Percentiles rank a stretch among this genome's conserved stretches.
Evolutionary conservation across 331 rosid genomes (phyloP).

Genomic region (Ulmus americana): DNA sequence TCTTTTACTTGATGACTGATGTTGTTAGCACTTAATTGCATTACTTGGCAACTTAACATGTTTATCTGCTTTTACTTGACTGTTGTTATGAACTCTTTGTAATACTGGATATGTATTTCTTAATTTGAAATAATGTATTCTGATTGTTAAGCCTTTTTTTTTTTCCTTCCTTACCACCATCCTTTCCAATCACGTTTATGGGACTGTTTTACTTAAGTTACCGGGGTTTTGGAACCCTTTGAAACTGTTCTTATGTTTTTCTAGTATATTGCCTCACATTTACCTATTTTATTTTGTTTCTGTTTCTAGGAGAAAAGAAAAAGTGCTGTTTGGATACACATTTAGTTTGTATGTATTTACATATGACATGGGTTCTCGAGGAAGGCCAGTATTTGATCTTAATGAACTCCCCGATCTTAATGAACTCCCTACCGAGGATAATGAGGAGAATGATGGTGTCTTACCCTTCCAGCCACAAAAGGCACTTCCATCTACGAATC

Average conservation of each 20-base stretch:
- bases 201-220: neutral
- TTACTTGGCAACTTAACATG: neutral
- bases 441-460: slow-evolving; percentile 49
- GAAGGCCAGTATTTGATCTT: slow-evolving; percentile 88
- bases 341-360: slow-evolving; percentile 67
- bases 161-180: neutral
- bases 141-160: no score
- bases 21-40: neutral
- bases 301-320: slow-evolving; percentile 28
- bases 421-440: slow-evolving; percentile 85
- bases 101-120: neutral
- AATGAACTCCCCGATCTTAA: slow-evolving; percentile 99
- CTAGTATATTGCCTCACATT: slow-evolving; percentile 12
- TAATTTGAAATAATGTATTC: neutral
- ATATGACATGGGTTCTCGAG: slow-evolving; percentile 97
- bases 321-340: slow-evolving; percentile 17
- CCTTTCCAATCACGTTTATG: neutral
- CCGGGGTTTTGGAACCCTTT: neutral
- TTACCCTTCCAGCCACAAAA: slow-evolving; percentile 56
- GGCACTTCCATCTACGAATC: slow-evolving; percentile 56
- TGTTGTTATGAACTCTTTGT: neutral
- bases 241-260: neutral
- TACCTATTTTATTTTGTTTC: slow-evolving; percentile 42
- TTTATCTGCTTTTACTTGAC: neutral
- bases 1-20: neutral